Evolutionary conservation across 2,329 filamentous ascomycete genomes (phyloP).

Genomic region (Penicillium occitanis): DNA sequence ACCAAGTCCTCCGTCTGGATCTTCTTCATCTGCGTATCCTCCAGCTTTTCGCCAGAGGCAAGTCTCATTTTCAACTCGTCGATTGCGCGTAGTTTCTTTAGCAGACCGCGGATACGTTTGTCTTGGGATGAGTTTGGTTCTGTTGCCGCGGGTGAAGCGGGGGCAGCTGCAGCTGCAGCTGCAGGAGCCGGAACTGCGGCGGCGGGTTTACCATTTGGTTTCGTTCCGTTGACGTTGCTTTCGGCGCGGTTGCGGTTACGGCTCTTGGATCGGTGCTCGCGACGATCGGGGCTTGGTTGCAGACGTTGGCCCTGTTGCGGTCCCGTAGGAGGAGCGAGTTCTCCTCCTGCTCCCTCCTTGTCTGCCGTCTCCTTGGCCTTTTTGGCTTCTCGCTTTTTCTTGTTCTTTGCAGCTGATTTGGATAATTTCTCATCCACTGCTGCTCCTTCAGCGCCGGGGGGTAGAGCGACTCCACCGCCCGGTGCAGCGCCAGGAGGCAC

Average conservation of each 20-base stretch:
- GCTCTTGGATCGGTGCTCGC: slow-evolving; percentile 19
- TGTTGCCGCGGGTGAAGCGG: slow-evolving; percentile 26
- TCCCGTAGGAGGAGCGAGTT: slow-evolving; percentile 59
- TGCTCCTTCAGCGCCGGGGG: slow-evolving; percentile 59
- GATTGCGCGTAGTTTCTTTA: slow-evolving; percentile 97
- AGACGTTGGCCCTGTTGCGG: slow-evolving; percentile 53
- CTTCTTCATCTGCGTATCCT: slow-evolving; percentile 98
- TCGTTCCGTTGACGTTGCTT: slow-evolving; percentile 19
- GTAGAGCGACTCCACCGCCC: slow-evolving; percentile 64
- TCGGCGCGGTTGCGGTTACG: slow-evolving; percentile 23
- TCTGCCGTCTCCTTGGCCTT: slow-evolving; percentile 79
- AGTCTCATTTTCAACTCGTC: slow-evolving; percentile 97
- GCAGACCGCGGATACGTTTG: slow-evolving; percentile 88
- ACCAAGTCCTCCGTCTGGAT: slow-evolving; percentile 85
- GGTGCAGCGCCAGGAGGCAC: slow-evolving; percentile 68
- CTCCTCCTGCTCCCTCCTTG: slow-evolving; percentile 54
- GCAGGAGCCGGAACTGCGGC: slow-evolving; percentile 28
- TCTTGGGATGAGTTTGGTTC: slow-evolving; percentile 57
- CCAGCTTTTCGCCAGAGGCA: slow-evolving; percentile 90
- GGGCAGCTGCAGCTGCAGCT: slow-evolving; percentile 19
- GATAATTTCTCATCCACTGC: slow-evolving; percentile 67
- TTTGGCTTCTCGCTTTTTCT: slow-evolving; percentile 96
- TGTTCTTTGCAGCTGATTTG: slow-evolving; percentile 89
- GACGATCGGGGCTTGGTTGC: slow-evolving; percentile 31
- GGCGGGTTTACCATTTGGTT: not conserved